A percentile compares a stretch with the other conserved stretches of the same genome.
phyloP scores from a whole-genome alignment of 2,329 filamentous ascomycete species.

The Pseudocercospora pini-densiflorae region DNA sequence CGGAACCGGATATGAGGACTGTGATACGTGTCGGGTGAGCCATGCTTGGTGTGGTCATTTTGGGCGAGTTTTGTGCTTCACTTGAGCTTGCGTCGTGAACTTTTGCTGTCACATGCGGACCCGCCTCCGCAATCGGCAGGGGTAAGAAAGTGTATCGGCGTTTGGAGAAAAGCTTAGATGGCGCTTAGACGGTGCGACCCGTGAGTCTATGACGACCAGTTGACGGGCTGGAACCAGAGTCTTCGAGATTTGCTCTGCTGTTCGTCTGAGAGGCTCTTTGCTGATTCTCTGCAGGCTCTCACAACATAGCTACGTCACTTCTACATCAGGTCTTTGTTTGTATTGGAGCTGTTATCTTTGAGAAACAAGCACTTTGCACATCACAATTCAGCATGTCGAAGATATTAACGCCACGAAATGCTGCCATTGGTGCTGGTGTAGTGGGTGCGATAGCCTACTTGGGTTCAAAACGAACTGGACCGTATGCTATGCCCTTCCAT shows the following conservation, averaged over 20 bases:
- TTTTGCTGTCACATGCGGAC: constrained; percentile 3
- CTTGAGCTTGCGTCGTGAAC: not conserved
- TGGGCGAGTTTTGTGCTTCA: not conserved
- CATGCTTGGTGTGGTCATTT: not conserved
- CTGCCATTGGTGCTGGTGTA: constrained; percentile 35
- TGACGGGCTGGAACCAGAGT: not conserved
- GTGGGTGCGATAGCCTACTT: constrained; percentile 33
- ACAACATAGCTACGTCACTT: constrained; percentile 1
- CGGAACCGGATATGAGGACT: constrained; percentile 67
- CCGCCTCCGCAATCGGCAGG: constrained; percentile 9
- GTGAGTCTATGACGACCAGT: constrained; percentile 1
- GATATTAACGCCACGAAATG: constrained; percentile 37
- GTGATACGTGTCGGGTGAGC: constrained; percentile 34
- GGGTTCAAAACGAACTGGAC: constrained; percentile 19
- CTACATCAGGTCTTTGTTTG: not conserved
- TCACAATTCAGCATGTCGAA: constrained; percentile 34
- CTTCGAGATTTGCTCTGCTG: not conserved
- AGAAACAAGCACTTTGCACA: not conserved
- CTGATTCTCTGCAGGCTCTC: not conserved
- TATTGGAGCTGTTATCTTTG: not conserved
- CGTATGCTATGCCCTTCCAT: constrained; percentile 9
- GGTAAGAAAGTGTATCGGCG: not conserved
- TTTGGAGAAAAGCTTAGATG: constrained; percentile 1
- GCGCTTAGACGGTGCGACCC: not conserved
- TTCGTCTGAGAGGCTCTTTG: not conserved